phyloP scores from a whole-genome alignment of 805 yeast genomes.

The Limtongia smithiae region DNA sequence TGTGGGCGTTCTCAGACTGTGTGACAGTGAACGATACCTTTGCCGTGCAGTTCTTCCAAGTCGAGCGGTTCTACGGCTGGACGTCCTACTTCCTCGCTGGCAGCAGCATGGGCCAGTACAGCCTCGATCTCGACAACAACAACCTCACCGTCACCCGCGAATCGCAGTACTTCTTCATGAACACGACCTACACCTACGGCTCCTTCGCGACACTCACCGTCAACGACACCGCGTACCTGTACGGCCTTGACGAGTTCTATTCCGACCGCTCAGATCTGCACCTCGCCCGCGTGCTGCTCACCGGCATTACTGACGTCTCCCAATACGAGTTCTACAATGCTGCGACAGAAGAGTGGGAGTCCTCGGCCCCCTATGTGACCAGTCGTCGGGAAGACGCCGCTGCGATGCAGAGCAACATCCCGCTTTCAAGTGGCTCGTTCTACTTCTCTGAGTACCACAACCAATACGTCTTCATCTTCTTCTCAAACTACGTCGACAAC shows the following conservation, averaged over 20 bases:
- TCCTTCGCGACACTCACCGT: constrained; percentile 17
- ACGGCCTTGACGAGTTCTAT: constrained; percentile 16
- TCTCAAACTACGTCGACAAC: constrained; percentile 19
- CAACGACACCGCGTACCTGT: constrained; percentile 18
- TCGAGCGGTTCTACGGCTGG: constrained; percentile 12
- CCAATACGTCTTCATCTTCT: constrained; percentile 21
- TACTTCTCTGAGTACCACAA: constrained; percentile 26
- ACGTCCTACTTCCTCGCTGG: constrained; percentile 4
- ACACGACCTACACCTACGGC: constrained; percentile 14
- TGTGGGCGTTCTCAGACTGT: constrained; percentile 22
- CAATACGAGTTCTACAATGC: constrained; percentile 20
- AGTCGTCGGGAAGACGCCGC: constrained; percentile 14
- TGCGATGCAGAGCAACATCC: constrained; percentile 12
- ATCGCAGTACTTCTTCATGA: neutral
- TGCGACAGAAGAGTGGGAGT: constrained; percentile 9
- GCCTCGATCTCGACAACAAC: constrained; percentile 1
- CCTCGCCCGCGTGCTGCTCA: constrained; percentile 14
- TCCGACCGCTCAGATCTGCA: constrained; percentile 20
- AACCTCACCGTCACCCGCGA: constrained; percentile 9
- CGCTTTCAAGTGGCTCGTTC: constrained; percentile 22
- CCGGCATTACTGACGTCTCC: constrained; percentile 6
- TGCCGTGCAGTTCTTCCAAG: constrained; percentile 19
- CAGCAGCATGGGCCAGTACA: constrained; percentile 12
- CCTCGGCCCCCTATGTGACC: constrained; percentile 8
- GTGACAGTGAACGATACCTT: constrained; percentile 11